phyloP scores from a whole-genome alignment of 257 asterid genomes.

The Cruciata laevipes region DNA sequence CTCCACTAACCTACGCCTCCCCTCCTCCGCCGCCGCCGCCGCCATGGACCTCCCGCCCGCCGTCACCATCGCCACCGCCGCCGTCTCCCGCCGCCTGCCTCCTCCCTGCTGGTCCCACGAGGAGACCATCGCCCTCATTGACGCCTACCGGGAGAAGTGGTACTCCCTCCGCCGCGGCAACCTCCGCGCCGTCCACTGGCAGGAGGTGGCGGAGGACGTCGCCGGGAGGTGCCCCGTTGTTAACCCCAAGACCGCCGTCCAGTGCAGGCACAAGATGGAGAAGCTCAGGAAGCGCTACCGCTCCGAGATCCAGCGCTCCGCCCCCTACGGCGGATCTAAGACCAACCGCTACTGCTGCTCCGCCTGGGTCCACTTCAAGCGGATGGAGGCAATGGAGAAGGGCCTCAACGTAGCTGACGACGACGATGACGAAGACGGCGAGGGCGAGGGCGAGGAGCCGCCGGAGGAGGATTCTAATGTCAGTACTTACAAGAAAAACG shows the following conservation, averaged over 20 bases:
- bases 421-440: constrained; percentile 36
- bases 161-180: constrained; percentile 93
- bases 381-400: constrained; percentile 79
- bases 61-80: constrained; percentile 34
- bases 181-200: constrained; percentile 90
- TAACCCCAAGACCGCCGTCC: constrained; percentile 69
- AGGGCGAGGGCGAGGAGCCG: constrained; percentile 44
- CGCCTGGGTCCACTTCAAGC: constrained; percentile 85
- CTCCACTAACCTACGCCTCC: constrained; percentile 21
- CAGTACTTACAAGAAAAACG: constrained; percentile 31
- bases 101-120: constrained; percentile 99
- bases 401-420: constrained; percentile 57
- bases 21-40: background rate
- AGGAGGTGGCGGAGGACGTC: constrained; percentile 90
- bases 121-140: constrained; percentile 76
- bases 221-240: constrained; percentile 45
- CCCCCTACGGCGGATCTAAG: constrained; percentile 56
- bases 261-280: constrained; percentile 99
- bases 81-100: constrained; percentile 71
- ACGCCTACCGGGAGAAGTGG: constrained; percentile 75
- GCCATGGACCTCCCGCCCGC: constrained; percentile 28
- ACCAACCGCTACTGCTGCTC: constrained; percentile 61
- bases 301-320: constrained; percentile 83
- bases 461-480: constrained; percentile 28
- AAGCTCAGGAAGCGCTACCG: constrained; percentile 92